Evolutionary conservation across 169 alveolate species (phyloP).

Genomic region (Cryptosporidium parvum): DNA sequence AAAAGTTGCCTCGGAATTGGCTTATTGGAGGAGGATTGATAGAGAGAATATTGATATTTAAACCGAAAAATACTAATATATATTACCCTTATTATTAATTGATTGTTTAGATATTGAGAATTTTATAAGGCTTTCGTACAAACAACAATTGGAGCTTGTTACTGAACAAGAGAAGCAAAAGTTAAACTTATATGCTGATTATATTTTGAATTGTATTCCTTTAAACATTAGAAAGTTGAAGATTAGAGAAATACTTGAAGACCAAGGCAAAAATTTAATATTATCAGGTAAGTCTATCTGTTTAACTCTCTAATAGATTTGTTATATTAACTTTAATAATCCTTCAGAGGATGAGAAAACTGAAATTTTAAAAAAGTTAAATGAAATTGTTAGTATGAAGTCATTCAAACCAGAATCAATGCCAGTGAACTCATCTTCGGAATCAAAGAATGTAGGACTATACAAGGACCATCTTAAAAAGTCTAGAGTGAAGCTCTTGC

Average conservation of each 20-base stretch:
- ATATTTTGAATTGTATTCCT: constrained; percentile 43
- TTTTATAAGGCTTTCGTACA: constrained; percentile 46
- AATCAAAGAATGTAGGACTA: constrained; percentile 6
- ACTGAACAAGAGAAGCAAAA: constrained; percentile 61
- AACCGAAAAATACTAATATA: background rate
- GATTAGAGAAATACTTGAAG: constrained; percentile 46
- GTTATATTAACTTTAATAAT: background rate
- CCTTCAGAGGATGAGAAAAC: constrained; percentile 38
- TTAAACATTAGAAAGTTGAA: constrained; percentile 43
- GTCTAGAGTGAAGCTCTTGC: constrained; percentile 46
- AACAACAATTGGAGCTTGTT: constrained; percentile 53
- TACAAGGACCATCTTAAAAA: constrained; percentile 13
- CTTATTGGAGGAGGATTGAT: background rate
- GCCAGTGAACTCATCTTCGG: background rate
- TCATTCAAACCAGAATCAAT: background rate
- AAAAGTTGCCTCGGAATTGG: background rate
- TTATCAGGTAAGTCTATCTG: constrained; percentile 39
- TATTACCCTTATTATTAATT: background rate
- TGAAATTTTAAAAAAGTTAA: constrained; percentile 23
- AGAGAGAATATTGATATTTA: background rate
- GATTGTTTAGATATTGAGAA: constrained; percentile 34
- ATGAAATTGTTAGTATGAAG: constrained; percentile 3
- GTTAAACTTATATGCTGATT: constrained; percentile 44
- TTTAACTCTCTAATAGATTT: background rate
- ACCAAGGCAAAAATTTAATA: constrained; percentile 35